phyloP scores from a whole-genome alignment of 2,329 filamentous ascomycete genomes.

The Colletotrichum sp. region DNA sequence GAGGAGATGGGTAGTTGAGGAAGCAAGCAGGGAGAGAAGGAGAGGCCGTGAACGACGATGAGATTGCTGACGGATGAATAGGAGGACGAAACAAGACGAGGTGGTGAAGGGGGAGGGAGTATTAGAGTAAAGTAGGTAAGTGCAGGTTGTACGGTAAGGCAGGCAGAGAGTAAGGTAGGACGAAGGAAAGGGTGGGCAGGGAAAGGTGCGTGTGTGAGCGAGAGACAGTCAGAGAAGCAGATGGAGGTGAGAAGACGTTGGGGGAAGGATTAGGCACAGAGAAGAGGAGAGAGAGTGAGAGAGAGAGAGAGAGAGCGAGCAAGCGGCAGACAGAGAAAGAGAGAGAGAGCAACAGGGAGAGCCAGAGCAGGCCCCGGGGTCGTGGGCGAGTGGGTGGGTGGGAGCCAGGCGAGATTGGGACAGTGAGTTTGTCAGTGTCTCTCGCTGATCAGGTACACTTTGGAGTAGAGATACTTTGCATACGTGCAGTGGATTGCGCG shows the following conservation, averaged over 20 bases:
- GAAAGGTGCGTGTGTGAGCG: conserved; percentile 24
- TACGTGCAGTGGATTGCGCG: neutral
- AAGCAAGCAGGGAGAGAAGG: conserved; percentile 22
- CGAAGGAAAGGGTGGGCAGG: conserved; percentile 29
- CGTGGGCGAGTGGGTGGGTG: neutral
- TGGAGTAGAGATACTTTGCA: neutral
- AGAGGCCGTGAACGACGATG: conserved; percentile 19
- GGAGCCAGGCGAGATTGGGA: conserved; percentile 33
- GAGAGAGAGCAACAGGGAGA: conserved; percentile 18
- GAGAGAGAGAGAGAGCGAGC: conserved; percentile 22
- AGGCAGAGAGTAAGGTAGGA: conserved; percentile 24
- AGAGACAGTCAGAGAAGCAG: conserved; percentile 30
- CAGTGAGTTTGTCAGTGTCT: neutral
- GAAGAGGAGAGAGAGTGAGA: conserved; percentile 21
- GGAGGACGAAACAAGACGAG: neutral
- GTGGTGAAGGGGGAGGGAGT: conserved; percentile 21
- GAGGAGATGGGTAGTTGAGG: conserved; percentile 19
- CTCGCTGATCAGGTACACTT: neutral
- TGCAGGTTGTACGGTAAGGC: conserved; percentile 17
- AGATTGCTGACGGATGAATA: neutral
- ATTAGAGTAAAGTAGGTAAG: conserved; percentile 26
- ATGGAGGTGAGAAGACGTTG: conserved; percentile 25
- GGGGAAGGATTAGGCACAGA: conserved; percentile 8
- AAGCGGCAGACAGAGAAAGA: conserved; percentile 20
- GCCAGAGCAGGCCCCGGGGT: conserved; percentile 31